These are phyloP conservation scores for Glaciozyma antarctica DNA, from an alignment of 768 basidiomycete genomes.

Conservation along the genomic window DNA sequence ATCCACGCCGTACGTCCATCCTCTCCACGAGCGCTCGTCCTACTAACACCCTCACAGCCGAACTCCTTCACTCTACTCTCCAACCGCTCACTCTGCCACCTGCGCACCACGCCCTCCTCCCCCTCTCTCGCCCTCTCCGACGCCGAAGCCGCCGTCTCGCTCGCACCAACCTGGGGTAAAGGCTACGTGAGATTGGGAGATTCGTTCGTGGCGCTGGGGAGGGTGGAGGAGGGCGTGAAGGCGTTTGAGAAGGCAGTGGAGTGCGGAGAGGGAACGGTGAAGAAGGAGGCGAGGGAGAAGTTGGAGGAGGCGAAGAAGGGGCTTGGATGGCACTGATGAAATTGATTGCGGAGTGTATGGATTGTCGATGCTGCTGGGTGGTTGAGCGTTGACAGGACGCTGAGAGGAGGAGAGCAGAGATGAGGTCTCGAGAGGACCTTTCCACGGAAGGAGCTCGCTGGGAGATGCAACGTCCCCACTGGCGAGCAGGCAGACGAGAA, in stretches of 20 bases:
- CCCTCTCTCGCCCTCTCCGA: constrained; percentile 15
- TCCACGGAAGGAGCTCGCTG: too few relatives aligned
- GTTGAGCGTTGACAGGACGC: too few relatives aligned
- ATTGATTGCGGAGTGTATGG: too few relatives aligned
- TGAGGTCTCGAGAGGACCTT: too few relatives aligned
- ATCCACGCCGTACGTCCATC: constrained; percentile 5
- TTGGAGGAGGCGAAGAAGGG: constrained; percentile 2
- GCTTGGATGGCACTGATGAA: not conserved
- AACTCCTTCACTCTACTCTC: constrained; percentile 10
- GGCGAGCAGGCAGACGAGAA: too few relatives aligned
- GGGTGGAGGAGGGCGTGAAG: constrained; percentile 3
- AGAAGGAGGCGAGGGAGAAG: constrained; percentile 19
- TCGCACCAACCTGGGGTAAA: constrained; percentile 25
- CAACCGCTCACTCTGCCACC: constrained; percentile 24
- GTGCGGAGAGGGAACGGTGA: not conserved
- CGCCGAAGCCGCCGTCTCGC: constrained; percentile 8
- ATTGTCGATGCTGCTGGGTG: too few relatives aligned
- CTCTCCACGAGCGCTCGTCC: not conserved
- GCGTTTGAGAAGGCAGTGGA: constrained; percentile 9
- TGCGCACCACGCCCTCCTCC: not conserved
- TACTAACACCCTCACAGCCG: constrained; percentile 1
- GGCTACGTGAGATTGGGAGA: constrained; percentile 22
- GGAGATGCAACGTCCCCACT: too few relatives aligned
- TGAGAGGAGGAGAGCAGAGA: too few relatives aligned
- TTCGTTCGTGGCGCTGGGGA: constrained; percentile 15